These are phyloP conservation scores for Tetrahymena borealis DNA, from an alignment of 73 alveolate genomes.

Conservation along the genomic window DNA sequence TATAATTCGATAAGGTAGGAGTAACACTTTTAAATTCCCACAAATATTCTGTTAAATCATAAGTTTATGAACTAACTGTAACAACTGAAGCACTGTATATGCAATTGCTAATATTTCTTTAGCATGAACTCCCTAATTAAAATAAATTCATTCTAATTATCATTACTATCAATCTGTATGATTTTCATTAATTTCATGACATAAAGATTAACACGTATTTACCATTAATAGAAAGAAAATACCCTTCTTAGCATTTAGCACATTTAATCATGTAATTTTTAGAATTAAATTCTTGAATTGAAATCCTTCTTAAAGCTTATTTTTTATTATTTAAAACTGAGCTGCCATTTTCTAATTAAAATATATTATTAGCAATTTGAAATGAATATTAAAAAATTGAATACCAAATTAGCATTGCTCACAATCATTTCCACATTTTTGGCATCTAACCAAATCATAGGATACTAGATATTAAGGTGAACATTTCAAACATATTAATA, in stretches of 20 bases:
- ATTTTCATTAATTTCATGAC: too few relatives aligned
- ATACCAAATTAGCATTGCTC: background rate
- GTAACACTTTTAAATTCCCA: background rate
- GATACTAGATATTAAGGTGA: background rate
- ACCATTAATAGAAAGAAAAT: too few relatives aligned
- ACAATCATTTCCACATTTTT: background rate
- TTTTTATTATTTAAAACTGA: background rate
- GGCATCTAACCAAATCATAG: background rate
- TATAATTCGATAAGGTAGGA: background rate
- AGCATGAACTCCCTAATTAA: too few relatives aligned
- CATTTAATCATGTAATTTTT: background rate
- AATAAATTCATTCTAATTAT: too few relatives aligned
- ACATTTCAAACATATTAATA: background rate
- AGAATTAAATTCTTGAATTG: background rate
- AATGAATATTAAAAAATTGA: background rate
- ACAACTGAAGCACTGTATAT: too few relatives aligned
- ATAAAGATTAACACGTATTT: too few relatives aligned
- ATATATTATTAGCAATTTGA: background rate
- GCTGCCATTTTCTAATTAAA: background rate
- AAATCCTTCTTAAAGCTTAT: background rate
- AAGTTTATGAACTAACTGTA: background rate
- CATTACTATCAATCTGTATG: too few relatives aligned
- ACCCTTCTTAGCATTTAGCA: background rate
- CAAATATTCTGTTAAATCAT: background rate
- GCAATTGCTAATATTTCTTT: too few relatives aligned